Evolutionary conservation across 139 green algal species (phyloP), one percentile per base, ranked within the genome.

Genomic region (Chlamydomonas incerta): DNA sequence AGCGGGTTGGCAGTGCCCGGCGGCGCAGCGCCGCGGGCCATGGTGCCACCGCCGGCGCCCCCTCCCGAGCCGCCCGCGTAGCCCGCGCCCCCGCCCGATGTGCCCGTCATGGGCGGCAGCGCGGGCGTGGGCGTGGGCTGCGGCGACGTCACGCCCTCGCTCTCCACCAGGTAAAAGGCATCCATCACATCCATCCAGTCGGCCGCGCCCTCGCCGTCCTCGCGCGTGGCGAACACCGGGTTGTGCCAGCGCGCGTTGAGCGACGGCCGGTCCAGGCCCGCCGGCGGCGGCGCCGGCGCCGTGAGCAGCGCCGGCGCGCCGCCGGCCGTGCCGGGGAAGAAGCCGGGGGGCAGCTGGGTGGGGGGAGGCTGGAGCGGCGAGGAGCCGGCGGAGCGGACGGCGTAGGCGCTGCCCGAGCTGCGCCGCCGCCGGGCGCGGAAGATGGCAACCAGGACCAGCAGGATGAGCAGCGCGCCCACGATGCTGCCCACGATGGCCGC

Each of bases 171-270:
- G 20, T 50, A 72, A 24, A 73, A 73, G 10, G 75, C 75, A 31
- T 65, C 68, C 75, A 82, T 82, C 14, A 82, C 60, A 37, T 82
- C 75, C 34, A 46, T 46, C 75, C 75, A 82, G 62, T 72, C 62
- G 37, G 75, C 75, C 37, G 55, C 37, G 0, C 24, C 73, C 17
- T 13, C 21, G 15, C 70, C 52, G 21, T 72, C 29, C 11, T 72
- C 60, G 24, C 29, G 4, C 34, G 33, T 62, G 9, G 18, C 14
- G 10, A 82, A 82, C 4, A 82, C 46, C 15, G 75, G 75, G 75
- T 82, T 82, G 37, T 72, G 60, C 24, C 35, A 82, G 23, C 41
- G 35, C 28, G 60, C 75, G 60, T 72, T 72, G 60, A 82, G 50
- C 13, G 75, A 82, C 3, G 75, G 75, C 13, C 75, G 75, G 20